Conservation (phyloP, 768 basidiomycete genomes). For the Crassisporium funariophilum region DNA sequence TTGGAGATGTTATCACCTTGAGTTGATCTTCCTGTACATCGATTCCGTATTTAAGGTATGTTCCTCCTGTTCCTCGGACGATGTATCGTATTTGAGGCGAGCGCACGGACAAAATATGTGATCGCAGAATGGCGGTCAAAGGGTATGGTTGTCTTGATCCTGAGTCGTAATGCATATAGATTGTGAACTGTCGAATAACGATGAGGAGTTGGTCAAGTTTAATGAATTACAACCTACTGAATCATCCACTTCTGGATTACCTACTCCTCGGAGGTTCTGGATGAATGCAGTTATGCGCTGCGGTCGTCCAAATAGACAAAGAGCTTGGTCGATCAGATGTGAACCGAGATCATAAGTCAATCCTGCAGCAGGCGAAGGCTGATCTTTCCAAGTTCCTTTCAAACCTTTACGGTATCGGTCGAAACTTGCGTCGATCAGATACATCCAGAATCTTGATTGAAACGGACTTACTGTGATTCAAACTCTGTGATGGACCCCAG, state of each 20-base stretch:
- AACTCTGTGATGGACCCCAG: slow-evolving; percentile 70
- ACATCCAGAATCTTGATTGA: background rate
- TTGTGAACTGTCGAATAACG: slow-evolving; percentile 44
- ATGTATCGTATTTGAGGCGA: slow-evolving; percentile 69
- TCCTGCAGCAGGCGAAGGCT: slow-evolving; percentile 60
- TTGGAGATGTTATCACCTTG: slow-evolving; percentile 52
- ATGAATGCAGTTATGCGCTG: slow-evolving; percentile 66
- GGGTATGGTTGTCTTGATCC: slow-evolving; percentile 47
- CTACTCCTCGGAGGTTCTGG: slow-evolving; percentile 69
- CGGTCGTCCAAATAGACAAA: slow-evolving; percentile 78
- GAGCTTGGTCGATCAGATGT: slow-evolving; percentile 79
- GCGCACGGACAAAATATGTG: slow-evolving; percentile 68
- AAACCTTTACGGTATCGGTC: slow-evolving; percentile 70
- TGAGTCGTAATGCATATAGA: slow-evolving; percentile 51
- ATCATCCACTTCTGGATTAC: slow-evolving; percentile 67
- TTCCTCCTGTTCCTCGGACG: slow-evolving; percentile 71
- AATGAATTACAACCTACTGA: slow-evolving; percentile 40
- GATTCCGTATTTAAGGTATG: slow-evolving; percentile 73
- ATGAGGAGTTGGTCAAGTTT: background rate
- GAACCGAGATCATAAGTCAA: slow-evolving; percentile 78
- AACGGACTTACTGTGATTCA: slow-evolving; percentile 64
- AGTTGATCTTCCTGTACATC: slow-evolving; percentile 83
- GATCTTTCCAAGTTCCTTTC: slow-evolving; percentile 82
- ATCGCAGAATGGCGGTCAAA: slow-evolving; percentile 67
- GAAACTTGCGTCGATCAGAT: slow-evolving; percentile 43